These are phyloP conservation scores for Alternaria burnsii DNA, from an alignment of 2,329 filamentous ascomycete genomes.

Conservation along the genomic window DNA sequence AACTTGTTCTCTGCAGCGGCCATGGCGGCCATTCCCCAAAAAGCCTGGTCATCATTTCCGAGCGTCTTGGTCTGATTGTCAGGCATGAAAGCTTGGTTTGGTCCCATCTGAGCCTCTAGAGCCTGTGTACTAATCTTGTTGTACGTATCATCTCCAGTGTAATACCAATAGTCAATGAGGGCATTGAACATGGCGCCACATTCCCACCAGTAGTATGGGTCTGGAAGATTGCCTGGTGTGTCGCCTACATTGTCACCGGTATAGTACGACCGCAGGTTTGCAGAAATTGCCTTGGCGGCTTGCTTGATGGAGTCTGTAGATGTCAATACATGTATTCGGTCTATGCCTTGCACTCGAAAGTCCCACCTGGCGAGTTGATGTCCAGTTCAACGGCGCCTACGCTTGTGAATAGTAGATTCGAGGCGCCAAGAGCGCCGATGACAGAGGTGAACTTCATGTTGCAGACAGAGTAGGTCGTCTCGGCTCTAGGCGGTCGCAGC, in stretches of 20 bases:
- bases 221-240: constrained; percentile 64
- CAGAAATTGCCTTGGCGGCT: constrained; percentile 68
- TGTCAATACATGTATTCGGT: constrained; percentile 21
- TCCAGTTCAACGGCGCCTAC: constrained; percentile 45
- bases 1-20: constrained; percentile 64
- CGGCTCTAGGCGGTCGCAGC: constrained; percentile 20
- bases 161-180: constrained; percentile 55
- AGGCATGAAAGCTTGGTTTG: constrained; percentile 79
- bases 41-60: constrained; percentile 67
- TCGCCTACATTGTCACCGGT: constrained; percentile 68
- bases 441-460: constrained; percentile 49
- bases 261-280: constrained; percentile 71
- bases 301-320: constrained; percentile 67
- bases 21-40: constrained; percentile 68
- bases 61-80: constrained; percentile 67
- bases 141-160: constrained; percentile 52
- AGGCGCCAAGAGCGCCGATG: constrained; percentile 43
- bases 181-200: constrained; percentile 52
- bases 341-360: background rate
- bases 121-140: constrained; percentile 58
- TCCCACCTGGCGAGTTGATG: constrained; percentile 40
- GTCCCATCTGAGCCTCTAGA: constrained; percentile 77
- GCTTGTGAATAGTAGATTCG: constrained; percentile 41
- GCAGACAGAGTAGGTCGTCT: constrained; percentile 16
- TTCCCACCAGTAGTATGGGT: constrained; percentile 57